Percentiles rank a stretch among this genome's conserved stretches.
Evolutionary conservation across 441 rosid genomes (phyloP).

Genomic region (Theobroma grandiflorum): DNA sequence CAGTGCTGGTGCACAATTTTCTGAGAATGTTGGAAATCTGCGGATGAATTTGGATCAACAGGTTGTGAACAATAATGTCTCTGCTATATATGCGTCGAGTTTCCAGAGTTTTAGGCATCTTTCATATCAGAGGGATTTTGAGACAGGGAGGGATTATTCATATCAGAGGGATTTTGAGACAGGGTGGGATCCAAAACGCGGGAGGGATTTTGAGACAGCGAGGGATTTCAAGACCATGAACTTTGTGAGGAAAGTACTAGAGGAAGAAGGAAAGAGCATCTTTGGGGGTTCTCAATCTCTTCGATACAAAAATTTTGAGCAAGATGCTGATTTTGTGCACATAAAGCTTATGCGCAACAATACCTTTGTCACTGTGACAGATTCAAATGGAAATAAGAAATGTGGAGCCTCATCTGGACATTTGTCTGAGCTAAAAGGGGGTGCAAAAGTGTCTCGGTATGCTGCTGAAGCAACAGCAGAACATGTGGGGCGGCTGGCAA

Average conservation of each 20-base stretch:
- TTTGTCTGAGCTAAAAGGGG: constrained; percentile 62
- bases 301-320: constrained; percentile 42
- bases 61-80: constrained; percentile 26
- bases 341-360: constrained; percentile 75
- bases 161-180: constrained; percentile 37
- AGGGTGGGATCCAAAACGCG: not conserved
- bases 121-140: constrained; percentile 38
- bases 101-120: constrained; percentile 43
- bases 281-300: constrained; percentile 28
- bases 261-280: constrained; percentile 41
- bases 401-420: constrained; percentile 63
- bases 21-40: constrained; percentile 27
- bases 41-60: constrained; percentile 28
- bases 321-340: constrained; percentile 68
- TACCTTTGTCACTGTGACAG: constrained; percentile 74
- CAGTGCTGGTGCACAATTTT: constrained; percentile 21
- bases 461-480: constrained; percentile 93
- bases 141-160: constrained; percentile 15
- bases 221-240: constrained; percentile 47
- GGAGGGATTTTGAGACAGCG: constrained; percentile 34
- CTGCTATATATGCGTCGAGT: constrained; percentile 39
- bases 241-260: constrained; percentile 51
- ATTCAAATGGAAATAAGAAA: constrained; percentile 76
- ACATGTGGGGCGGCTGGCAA: constrained; percentile 67
- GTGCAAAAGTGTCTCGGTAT: constrained; percentile 60